A percentile compares a stretch with the other conserved stretches of the same genome.
These are phyloP conservation scores for Phytopythium kandeliae DNA, from an alignment of 352 stramenopile genomes.

Conservation along the genomic window DNA sequence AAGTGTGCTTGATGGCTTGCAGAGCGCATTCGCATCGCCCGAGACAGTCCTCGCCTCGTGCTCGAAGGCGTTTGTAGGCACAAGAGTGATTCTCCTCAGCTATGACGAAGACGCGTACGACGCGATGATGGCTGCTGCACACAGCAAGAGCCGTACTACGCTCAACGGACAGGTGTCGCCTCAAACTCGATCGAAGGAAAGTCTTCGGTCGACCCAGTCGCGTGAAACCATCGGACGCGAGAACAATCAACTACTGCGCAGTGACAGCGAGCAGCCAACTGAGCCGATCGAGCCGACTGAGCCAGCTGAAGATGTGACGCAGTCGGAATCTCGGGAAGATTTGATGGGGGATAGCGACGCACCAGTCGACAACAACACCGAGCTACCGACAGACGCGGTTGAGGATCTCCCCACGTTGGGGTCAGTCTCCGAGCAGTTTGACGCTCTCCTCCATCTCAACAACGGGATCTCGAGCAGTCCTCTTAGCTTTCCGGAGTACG, in stretches of 20 bases:
- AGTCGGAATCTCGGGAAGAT: background rate
- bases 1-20: slow-evolving; percentile 69
- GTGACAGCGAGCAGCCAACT: background rate
- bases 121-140: slow-evolving; percentile 17
- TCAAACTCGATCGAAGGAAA: slow-evolving; percentile 1
- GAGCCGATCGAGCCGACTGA: too few species aligned
- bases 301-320: background rate
- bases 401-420: background rate
- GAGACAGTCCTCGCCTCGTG: slow-evolving; percentile 35
- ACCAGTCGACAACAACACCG: background rate
- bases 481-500: slow-evolving; percentile 17
- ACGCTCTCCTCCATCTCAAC: background rate
- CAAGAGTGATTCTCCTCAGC: slow-evolving; percentile 49
- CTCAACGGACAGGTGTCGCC: background rate
- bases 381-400: background rate
- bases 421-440: background rate
- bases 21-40: slow-evolving; percentile 44
- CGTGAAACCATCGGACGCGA: background rate
- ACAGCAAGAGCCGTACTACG: slow-evolving; percentile 6
- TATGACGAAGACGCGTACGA: slow-evolving; percentile 78
- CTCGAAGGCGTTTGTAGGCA: slow-evolving; percentile 22
- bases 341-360: background rate
- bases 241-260: background rate
- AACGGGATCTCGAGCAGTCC: too few species aligned
- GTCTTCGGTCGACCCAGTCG: background rate